Evolutionary conservation across 2,329 filamentous ascomycete genomes (phyloP).

Genomic region (Coleophoma crateriformis): DNA sequence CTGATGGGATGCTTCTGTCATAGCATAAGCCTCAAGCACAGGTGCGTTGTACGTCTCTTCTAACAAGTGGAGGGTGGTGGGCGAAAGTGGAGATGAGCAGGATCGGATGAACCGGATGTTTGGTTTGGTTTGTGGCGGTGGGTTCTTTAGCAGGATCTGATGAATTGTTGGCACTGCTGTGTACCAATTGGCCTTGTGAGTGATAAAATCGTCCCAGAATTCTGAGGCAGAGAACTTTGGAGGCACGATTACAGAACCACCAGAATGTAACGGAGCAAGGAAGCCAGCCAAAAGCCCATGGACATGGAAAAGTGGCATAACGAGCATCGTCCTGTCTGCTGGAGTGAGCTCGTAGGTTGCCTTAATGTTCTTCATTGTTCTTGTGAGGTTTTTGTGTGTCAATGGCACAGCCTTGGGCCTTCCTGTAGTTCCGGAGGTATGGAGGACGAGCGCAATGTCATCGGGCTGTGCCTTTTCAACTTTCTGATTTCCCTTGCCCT

Average conservation of each 20-base stretch:
- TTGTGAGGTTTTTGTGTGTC: slow-evolving; percentile 74
- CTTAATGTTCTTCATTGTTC: slow-evolving; percentile 80
- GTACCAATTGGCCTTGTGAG: slow-evolving; percentile 81
- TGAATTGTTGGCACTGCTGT: slow-evolving; percentile 91
- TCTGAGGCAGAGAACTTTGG: slow-evolving; percentile 73
- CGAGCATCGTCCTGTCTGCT: slow-evolving; percentile 73
- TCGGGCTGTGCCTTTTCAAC: slow-evolving; percentile 60
- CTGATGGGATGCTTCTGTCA: slow-evolving; percentile 85
- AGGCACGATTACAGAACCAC: slow-evolving; percentile 76
- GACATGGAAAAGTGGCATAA: slow-evolving; percentile 90
- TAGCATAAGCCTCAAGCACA: slow-evolving; percentile 84
- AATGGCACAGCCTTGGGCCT: slow-evolving; percentile 80
- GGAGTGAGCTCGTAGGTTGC: slow-evolving; percentile 68
- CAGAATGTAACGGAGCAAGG: slow-evolving; percentile 68
- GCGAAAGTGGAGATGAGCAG: slow-evolving; percentile 78
- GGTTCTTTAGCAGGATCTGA: slow-evolving; percentile 76
- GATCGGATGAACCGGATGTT: slow-evolving; percentile 82
- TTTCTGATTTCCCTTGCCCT: slow-evolving; percentile 38
- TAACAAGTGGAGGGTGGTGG: slow-evolving; percentile 74
- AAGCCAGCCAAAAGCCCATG: slow-evolving; percentile 83
- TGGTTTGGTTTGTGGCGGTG: slow-evolving; percentile 61
- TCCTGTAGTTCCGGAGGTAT: slow-evolving; percentile 82
- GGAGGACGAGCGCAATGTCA: slow-evolving; percentile 75
- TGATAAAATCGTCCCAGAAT: slow-evolving; percentile 76
- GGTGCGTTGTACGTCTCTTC: slow-evolving; percentile 72